phyloP scores from a whole-genome alignment of 495 filamentous ascomycete genomes.

The Parathielavia appendiculata region DNA sequence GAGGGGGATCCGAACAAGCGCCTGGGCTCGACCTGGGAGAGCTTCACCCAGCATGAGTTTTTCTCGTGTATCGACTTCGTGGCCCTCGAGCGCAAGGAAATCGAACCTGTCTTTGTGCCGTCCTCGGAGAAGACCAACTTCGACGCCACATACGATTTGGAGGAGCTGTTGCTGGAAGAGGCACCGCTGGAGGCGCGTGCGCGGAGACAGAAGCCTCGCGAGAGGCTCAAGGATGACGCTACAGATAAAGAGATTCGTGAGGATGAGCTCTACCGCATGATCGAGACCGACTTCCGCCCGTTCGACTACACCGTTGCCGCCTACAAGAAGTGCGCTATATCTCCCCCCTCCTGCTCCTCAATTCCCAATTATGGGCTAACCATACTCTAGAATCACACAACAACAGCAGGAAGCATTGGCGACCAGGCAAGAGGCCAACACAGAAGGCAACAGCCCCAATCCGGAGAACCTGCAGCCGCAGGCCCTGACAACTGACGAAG shows the following conservation, averaged over 20 bases:
- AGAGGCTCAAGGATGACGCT: constrained; percentile 85
- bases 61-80: constrained; percentile 83
- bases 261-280: constrained; percentile 89
- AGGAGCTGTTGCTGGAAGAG: constrained; percentile 90
- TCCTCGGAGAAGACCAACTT: constrained; percentile 98
- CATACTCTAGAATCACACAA: constrained; percentile 21
- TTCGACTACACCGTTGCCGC: constrained; percentile 86
- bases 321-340: constrained; percentile 53
- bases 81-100: constrained; percentile 78
- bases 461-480: constrained; percentile 28
- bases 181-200: constrained; percentile 91
- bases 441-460: neutral
- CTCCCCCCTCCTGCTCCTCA: neutral
- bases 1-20: constrained; percentile 74
- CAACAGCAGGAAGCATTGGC: constrained; percentile 10
- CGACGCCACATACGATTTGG: constrained; percentile 95
- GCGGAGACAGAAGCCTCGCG: constrained; percentile 86
- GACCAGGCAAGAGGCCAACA: neutral
- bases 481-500: constrained; percentile 44
- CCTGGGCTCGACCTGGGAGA: constrained; percentile 75
- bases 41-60: constrained; percentile 82
- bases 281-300: constrained; percentile 89
- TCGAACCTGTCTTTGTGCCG: constrained; percentile 85
- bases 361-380: constrained; percentile 2
- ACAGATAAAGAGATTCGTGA: constrained; percentile 92